Conservation (phyloP, 176 grass and related monocot genomes). For the Oryza officinalis region DNA sequence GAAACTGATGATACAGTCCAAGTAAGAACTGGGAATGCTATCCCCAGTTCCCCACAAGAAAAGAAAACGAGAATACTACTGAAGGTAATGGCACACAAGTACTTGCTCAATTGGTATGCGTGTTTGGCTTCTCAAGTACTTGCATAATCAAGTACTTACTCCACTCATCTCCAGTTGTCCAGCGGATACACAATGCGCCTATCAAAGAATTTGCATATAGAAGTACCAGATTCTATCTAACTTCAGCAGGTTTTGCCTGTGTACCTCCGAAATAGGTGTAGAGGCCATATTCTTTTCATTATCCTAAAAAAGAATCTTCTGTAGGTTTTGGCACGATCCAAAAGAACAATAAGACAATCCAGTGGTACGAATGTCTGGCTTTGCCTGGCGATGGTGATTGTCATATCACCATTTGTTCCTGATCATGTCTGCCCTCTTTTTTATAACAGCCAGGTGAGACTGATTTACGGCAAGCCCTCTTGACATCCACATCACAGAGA, state of each 20-base stretch:
- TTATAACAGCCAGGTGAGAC: background rate
- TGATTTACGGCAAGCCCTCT: background rate
- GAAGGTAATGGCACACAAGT: too few species aligned
- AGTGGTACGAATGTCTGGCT: background rate
- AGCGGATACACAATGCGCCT: background rate
- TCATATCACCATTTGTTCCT: background rate
- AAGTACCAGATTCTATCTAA: background rate
- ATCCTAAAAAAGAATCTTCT: too few species aligned
- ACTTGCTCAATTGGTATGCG: too few species aligned
- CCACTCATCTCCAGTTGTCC: too few species aligned
- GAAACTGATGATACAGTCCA: background rate
- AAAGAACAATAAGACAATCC: background rate
- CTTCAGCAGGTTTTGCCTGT: too few species aligned
- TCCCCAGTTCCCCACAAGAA: too few species aligned
- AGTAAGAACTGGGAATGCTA: background rate
- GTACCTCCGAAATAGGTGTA: too few species aligned
- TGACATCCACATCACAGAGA: background rate
- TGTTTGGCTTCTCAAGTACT: too few species aligned
- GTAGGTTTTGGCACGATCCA: background rate
- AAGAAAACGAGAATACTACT: background rate
- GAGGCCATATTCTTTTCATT: too few species aligned
- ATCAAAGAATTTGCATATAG: background rate
- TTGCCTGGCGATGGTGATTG: background rate
- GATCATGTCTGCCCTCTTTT: background rate
- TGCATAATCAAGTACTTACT: too few species aligned